phyloP scores from a whole-genome alignment of 495 filamentous ascomycete species.

The Arthonia radiata region DNA sequence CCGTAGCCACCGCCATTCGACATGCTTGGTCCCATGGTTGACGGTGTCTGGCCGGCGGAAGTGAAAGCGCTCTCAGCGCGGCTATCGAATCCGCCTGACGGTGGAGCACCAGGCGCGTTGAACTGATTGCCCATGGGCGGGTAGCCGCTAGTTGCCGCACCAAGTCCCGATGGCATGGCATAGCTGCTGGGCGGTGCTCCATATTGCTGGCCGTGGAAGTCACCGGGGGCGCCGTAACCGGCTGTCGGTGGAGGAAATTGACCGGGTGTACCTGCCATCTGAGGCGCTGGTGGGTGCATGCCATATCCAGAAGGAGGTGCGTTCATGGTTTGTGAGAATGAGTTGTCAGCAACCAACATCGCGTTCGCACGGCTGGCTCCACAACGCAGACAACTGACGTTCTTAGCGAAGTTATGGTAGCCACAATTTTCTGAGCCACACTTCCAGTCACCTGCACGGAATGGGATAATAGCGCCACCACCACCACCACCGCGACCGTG shows the following conservation, averaged over 20 bases:
- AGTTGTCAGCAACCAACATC: conserved; percentile 79
- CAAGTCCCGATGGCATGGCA: conserved; percentile 70
- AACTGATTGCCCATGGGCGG: conserved; percentile 61
- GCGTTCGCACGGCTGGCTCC: conserved; percentile 84
- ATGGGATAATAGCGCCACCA: conserved; percentile 38
- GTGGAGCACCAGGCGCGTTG: conserved; percentile 34
- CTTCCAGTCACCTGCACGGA: conserved; percentile 97
- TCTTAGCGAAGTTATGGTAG: conserved; percentile 99
- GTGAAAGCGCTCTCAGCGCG: conserved; percentile 81
- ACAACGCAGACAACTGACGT: conserved; percentile 88
- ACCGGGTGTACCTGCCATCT: conserved; percentile 65
- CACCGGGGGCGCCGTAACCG: conserved; percentile 43
- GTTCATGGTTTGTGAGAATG: conserved; percentile 79
- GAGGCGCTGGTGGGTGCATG: conserved; percentile 29
- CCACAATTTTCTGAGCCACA: conserved; percentile 94
- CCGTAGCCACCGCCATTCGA: conserved; percentile 2
- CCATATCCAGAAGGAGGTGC: conserved; percentile 55
- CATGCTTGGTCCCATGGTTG: conserved; percentile 23
- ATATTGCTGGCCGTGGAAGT: conserved; percentile 66
- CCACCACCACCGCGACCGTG: conserved; percentile 55
- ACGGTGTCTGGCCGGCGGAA: conserved; percentile 51
- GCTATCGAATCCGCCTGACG: conserved; percentile 67
- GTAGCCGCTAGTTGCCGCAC: conserved; percentile 47
- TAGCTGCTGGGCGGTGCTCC: conserved; percentile 76
- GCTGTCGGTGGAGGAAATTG: conserved; percentile 55